A percentile compares a stretch with the other conserved stretches of the same genome.
These are phyloP conservation scores for Lodderomyces metapsilosis DNA, from an alignment of 1,139 yeast species.

Conservation along the genomic window DNA sequence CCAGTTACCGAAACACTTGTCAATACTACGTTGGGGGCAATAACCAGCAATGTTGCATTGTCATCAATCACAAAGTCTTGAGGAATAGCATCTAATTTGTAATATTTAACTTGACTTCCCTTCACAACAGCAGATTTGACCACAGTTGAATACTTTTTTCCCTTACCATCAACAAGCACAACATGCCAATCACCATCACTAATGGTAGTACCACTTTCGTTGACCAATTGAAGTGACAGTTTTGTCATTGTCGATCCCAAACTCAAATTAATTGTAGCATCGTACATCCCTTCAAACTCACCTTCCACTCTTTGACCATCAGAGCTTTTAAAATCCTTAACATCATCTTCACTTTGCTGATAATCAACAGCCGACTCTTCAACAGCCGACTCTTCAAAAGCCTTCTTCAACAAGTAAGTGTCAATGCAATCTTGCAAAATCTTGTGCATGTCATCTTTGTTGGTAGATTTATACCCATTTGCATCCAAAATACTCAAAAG, in stretches of 20 bases:
- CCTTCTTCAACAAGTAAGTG: neutral
- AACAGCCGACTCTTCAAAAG: neutral
- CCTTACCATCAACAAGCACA: constrained; percentile 20
- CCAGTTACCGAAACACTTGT: constrained; percentile 22
- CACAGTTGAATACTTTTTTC: constrained; percentile 17
- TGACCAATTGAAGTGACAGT: constrained; percentile 22
- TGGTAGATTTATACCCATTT: constrained; percentile 14
- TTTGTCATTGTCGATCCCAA: neutral
- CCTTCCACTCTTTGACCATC: neutral
- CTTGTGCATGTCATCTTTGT: neutral
- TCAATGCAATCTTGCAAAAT: neutral
- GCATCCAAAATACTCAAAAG: constrained; percentile 17
- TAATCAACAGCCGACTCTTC: neutral
- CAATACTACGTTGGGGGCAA: constrained; percentile 21
- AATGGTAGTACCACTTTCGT: constrained; percentile 24
- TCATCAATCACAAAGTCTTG: constrained; percentile 18
- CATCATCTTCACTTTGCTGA: too few species aligned
- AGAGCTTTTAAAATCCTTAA: too few species aligned
- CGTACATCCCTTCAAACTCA: neutral
- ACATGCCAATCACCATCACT: constrained; percentile 31
- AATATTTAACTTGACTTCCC: constrained; percentile 30
- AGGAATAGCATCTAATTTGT: constrained; percentile 23
- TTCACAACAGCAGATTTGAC: constrained; percentile 30
- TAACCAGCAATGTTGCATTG: constrained; percentile 22
- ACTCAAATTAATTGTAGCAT: neutral